phyloP scores from a whole-genome alignment of 164 flowering plant genomes.

The Buxus sempervirens region DNA sequence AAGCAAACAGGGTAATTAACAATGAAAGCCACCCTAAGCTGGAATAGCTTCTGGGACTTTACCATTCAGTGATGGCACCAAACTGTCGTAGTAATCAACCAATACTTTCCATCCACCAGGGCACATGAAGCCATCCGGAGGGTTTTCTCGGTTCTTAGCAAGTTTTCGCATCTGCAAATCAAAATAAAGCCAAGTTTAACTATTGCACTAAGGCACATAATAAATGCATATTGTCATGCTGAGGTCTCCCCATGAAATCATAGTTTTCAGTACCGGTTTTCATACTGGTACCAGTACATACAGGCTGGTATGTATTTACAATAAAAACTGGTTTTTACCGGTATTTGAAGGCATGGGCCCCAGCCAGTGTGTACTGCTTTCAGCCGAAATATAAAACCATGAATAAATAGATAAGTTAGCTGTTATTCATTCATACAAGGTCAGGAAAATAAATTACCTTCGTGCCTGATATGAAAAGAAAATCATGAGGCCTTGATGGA shows the following conservation, averaged over 20 bases:
- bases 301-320: too few relatives aligned
- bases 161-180: conserved; percentile 76
- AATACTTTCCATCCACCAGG: conserved; percentile 92
- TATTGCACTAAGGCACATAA: not conserved
- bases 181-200: not conserved
- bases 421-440: not conserved
- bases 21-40: conserved; percentile 27
- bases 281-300: too few relatives aligned
- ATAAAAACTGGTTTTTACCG: too few relatives aligned
- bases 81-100: conserved; percentile 81
- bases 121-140: conserved; percentile 98
- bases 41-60: conserved; percentile 58
- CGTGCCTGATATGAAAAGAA: conserved; percentile 94
- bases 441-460: conserved; percentile 48
- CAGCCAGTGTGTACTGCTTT: too few relatives aligned
- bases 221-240: not conserved
- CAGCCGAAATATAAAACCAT: too few relatives aligned
- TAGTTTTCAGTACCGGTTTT: too few relatives aligned
- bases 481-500: conserved; percentile 86
- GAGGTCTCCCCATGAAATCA: too few relatives aligned
- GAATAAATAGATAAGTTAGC: not conserved
- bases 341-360: too few relatives aligned
- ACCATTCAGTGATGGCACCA: conserved; percentile 41
- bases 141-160: conserved; percentile 80
- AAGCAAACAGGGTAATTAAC: conserved; percentile 14